Base-by-base conservation (phyloP, 306 rosid genomes). In the Pachyrhizus erosus region DNA sequence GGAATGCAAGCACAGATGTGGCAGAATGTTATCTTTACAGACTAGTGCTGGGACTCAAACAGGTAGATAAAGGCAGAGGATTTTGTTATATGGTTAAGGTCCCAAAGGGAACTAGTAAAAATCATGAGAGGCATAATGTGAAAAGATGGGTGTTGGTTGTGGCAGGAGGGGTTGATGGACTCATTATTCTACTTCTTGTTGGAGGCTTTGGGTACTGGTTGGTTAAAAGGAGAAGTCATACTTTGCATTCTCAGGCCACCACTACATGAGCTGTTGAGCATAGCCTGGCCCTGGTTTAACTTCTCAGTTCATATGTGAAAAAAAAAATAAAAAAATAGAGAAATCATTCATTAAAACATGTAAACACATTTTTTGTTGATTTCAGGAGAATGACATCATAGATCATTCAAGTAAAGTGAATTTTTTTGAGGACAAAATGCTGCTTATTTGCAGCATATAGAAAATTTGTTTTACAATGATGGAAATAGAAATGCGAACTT, bases 161-260 rank as follows among this genome's bases (percentile, higher is more conserved):
- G 83, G 94, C 91, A 6, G 97, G 97, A 45, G 90, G 91, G 52
- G 86, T 86, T 87, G 99, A 96, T 85, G 97, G 93, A 23, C 66
- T 93, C 73, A 89, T 96, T 13, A 76, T 93, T 92, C 55, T 96
- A 6, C 78, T 81, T 82, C 84, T 90, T 86, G 82, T 85, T 76
- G 98, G 93, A 57, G 94, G 94, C 23, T 66, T 92, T 84, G 92
- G 86, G 2, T 93, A 84, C 49, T 93, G 91, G 88, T 88, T 87
- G 49, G 21, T 91, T 42, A 82, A 81, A 82, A 82, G 87, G 80
- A 91, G 89, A 81, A 86, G 74, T 61, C 82, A 17, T 48, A 52
- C 76, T 15, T 64, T 69, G 71, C 69, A 77, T 68, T 86, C 84
- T 73, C 82, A 77, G 49, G 74, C 71, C 39, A 39, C 80, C 64